Base-by-base conservation (phyloP, 1,284 basidiomycete genomes). In the Boletus sp. region DNA sequence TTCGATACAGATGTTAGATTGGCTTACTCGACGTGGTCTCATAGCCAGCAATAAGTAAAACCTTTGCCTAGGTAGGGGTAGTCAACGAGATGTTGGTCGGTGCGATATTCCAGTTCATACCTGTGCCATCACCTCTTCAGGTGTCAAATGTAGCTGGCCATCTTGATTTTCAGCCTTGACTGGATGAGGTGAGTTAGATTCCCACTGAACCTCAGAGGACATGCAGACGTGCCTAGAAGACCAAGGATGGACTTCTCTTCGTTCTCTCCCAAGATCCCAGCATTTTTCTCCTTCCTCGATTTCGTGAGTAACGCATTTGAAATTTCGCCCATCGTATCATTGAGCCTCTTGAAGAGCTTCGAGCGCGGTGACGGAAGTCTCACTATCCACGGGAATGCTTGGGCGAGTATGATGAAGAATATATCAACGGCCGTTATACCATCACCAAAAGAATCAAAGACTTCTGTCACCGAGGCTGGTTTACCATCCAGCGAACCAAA, bases 401-500 rank as follows among this genome's bases (percentile, higher is more conserved):
- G 62, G 0, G 69, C 66, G 10, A 82, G 60, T 14, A 77, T 32
- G 44, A 77, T 59, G 3, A 73, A 50, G 10, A 72, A 36, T 49
- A 68, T 34, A 20, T 65, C 39, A 34, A 69, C 4, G 17, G 36
- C 51, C 46, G 42, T 56, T 44, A 9, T 49, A 19, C 3, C 6
- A 2, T 64, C 61, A 50, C 34, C 29, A 8, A 78, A 63, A 2
- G 69, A 57, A 12, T 79, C 72, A 46, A 82, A 78, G 1, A 72
- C 65, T 4, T 74, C 70, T 0, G 72, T 69, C 5, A 81, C 72
- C 3, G 69, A 50, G 2, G 74, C 68, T 2, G 60, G 55, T 54
- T 76, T 68, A 8, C 77, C 79, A 6, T 76, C 70, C 17, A 83
- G 65, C 0, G 77, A 66, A 4, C 72, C 71, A 54, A 83, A 82